Conservation (phyloP, 768 basidiomycete genomes). For the Lactarius quietus region DNA sequence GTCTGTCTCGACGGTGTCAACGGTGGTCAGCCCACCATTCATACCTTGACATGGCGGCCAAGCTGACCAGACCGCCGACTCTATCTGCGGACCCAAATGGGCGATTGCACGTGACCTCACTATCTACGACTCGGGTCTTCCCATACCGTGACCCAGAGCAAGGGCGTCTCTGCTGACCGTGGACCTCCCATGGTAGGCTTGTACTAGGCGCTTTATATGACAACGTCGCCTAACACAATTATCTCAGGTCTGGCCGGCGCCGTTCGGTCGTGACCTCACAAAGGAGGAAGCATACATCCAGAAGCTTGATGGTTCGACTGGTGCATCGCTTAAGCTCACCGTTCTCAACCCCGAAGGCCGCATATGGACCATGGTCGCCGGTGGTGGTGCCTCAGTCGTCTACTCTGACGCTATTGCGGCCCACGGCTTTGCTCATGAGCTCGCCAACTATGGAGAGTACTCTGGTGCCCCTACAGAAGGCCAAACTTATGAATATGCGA, state of each 20-base stretch:
- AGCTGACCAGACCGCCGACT: constrained; percentile 99
- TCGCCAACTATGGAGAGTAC: constrained; percentile 99
- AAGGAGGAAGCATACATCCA: constrained; percentile 99
- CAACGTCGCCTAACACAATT: not conserved
- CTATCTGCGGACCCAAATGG: constrained; percentile 98
- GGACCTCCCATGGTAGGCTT: constrained; percentile 87
- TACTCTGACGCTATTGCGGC: constrained; percentile 81
- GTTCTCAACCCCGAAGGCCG: constrained; percentile 93
- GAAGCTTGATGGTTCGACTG: constrained; percentile 94
- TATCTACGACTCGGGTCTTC: constrained; percentile 57
- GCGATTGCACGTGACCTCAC: constrained; percentile 90
- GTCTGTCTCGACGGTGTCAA: constrained; percentile 83
- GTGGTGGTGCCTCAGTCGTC: constrained; percentile 80
- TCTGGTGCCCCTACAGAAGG: constrained; percentile 97
- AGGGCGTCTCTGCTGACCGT: constrained; percentile 75
- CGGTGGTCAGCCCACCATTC: constrained; percentile 71
- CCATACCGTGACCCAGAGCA: constrained; percentile 41
- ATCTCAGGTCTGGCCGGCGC: constrained; percentile 74
- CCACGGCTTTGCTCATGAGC: constrained; percentile 93
- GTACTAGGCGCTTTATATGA: not conserved
- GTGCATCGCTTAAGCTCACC: constrained; percentile 97
- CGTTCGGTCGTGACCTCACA: constrained; percentile 95
- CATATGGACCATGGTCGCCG: constrained; percentile 99
- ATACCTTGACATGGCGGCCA: constrained; percentile 99
- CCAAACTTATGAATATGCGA: constrained; percentile 99